Evolutionary conservation across 768 basidiomycete species (phyloP).

Genomic region (Tricholoma hemisulphureum): DNA sequence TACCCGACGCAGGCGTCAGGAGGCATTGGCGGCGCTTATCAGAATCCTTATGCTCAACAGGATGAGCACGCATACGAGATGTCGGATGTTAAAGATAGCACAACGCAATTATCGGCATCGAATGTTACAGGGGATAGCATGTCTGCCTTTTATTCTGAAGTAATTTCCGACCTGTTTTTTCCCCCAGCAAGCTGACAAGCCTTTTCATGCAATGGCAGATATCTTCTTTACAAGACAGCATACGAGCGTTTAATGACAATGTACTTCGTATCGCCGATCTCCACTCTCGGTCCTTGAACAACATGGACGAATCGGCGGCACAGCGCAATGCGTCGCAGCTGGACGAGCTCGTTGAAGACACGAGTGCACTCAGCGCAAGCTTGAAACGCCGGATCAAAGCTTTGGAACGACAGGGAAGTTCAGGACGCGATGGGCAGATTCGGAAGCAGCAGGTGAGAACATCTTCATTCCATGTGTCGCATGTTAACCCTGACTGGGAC

Average conservation of each 20-base stretch:
- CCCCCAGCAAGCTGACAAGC: constrained; percentile 1
- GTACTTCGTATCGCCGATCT: constrained; percentile 66
- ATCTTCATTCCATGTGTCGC: background rate
- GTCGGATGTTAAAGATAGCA: constrained; percentile 63
- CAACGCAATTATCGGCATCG: constrained; percentile 43
- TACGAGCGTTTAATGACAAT: constrained; percentile 68
- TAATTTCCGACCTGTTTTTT: constrained; percentile 26
- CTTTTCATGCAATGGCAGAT: constrained; percentile 45
- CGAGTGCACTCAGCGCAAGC: constrained; percentile 63
- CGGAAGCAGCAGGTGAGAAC: constrained; percentile 70
- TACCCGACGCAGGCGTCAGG: constrained; percentile 68
- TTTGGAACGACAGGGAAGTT: constrained; percentile 62
- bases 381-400: constrained; percentile 74
- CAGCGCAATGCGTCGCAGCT: constrained; percentile 62
- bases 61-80: constrained; percentile 69
- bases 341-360: constrained; percentile 68
- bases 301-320: constrained; percentile 66
- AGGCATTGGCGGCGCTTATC: constrained; percentile 43
- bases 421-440: constrained; percentile 69
- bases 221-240: constrained; percentile 67
- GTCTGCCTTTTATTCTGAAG: constrained; percentile 74
- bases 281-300: constrained; percentile 73
- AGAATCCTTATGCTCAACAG: constrained; percentile 69
- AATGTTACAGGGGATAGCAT: constrained; percentile 50
- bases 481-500: constrained; percentile 5